Conservation (phyloP, 2,329 filamentous ascomycete genomes). For the Diaporthe destruens region DNA sequence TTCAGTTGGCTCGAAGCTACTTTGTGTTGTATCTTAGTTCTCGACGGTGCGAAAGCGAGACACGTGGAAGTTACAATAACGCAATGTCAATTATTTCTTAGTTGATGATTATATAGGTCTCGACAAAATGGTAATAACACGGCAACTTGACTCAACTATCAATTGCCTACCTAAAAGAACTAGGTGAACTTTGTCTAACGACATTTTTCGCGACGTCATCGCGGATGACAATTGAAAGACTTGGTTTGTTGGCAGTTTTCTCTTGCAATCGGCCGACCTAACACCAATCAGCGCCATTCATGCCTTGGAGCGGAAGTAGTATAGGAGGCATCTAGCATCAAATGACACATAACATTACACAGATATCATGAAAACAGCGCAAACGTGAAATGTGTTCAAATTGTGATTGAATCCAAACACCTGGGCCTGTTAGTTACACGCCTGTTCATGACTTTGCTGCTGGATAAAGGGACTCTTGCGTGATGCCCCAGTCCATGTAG, state of each 20-base stretch:
- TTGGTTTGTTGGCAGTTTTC: background rate
- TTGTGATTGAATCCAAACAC: background rate
- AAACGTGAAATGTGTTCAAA: background rate
- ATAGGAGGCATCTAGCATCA: background rate
- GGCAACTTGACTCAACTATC: background rate
- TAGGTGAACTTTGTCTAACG: background rate
- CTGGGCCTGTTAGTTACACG: background rate
- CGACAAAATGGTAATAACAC: too few relatives aligned
- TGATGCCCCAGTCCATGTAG: background rate
- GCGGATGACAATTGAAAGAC: too few relatives aligned
- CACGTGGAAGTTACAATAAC: background rate
- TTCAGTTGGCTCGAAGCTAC: background rate
- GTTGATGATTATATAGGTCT: background rate
- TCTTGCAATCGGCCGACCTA: background rate
- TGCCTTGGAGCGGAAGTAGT: too few relatives aligned
- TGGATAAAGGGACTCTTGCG: background rate
- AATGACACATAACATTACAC: background rate
- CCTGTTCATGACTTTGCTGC: background rate
- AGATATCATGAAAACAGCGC: background rate
- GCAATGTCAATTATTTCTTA: too few relatives aligned
- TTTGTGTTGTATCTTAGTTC: too few relatives aligned
- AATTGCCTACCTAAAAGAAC: background rate
- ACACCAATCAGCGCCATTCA: background rate
- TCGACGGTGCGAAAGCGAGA: background rate
- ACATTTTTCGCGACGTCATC: background rate